Evolutionary conservation across 352 stramenopile genomes (phyloP).

Genomic region (Phytophthora boehmeriae): DNA sequence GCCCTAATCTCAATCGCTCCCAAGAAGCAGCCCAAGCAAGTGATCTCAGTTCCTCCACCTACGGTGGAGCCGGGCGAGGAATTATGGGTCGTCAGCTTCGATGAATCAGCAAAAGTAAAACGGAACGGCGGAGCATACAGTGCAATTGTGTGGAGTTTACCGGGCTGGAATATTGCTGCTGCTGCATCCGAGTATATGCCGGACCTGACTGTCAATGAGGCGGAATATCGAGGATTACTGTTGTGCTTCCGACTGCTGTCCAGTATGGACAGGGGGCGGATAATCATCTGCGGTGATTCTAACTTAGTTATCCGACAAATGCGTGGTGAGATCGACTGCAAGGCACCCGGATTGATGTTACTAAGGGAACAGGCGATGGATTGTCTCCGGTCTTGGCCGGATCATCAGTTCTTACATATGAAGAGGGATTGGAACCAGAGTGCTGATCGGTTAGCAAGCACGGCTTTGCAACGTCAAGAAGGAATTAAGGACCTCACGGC

Average conservation of each 20-base stretch:
- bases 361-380: constrained; percentile 2
- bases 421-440: constrained; percentile 10
- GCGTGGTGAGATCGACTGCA: constrained; percentile 16
- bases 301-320: constrained; percentile 6
- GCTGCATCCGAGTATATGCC: too few relatives aligned
- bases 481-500: not conserved
- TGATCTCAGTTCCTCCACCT: constrained; percentile 1
- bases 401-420: constrained; percentile 3
- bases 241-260: not conserved
- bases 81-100: not conserved
- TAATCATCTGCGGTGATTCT: constrained; percentile 7
- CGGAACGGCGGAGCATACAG: too few relatives aligned
- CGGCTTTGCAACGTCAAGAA: not conserved
- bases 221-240: not conserved
- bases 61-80: not conserved
- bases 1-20: constrained; percentile 1
- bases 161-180: too few relatives aligned
- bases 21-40: not conserved
- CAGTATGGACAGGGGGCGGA: not conserved
- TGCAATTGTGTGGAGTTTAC: too few relatives aligned
- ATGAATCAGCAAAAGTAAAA: too few relatives aligned
- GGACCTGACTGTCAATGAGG: not conserved
- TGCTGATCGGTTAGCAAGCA: not conserved
- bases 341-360: not conserved
- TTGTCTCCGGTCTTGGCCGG: not conserved